phyloP scores from a whole-genome alignment of 2,329 filamentous ascomycete species.

The Leptographium flavum region DNA sequence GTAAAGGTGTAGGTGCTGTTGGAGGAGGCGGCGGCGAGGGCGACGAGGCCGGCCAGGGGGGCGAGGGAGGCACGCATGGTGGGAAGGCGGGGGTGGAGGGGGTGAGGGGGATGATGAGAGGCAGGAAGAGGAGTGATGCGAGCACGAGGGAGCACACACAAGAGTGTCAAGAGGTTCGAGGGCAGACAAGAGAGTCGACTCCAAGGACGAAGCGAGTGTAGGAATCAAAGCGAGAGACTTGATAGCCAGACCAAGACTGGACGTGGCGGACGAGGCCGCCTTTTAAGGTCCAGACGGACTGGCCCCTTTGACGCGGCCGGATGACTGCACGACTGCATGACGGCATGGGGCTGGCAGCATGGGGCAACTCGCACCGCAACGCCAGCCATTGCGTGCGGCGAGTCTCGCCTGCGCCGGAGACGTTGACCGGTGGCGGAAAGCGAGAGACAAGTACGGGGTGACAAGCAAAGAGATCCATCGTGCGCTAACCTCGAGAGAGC shows the following conservation, averaged over 20 bases:
- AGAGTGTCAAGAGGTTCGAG: not conserved
- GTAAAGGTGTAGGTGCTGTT: slow-evolving; percentile 1
- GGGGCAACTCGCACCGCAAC: too few species aligned
- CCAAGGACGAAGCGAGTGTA: not conserved
- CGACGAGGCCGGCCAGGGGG: slow-evolving; percentile 8
- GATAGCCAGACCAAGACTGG: too few species aligned
- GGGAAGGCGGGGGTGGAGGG: too few species aligned
- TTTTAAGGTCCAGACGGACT: too few species aligned
- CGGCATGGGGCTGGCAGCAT: too few species aligned
- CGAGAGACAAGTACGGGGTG: not conserved
- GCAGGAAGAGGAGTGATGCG: slow-evolving; percentile 5
- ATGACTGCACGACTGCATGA: too few species aligned
- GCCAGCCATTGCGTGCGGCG: not conserved
- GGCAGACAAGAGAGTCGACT: not conserved
- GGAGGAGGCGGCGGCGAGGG: slow-evolving; percentile 1
- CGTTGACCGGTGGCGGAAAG: not conserved
- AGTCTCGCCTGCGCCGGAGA: not conserved
- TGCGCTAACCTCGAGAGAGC: too few species aligned
- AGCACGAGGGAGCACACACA: too few species aligned
- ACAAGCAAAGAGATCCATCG: not conserved
- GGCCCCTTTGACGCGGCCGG: too few species aligned
- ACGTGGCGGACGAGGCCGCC: too few species aligned
- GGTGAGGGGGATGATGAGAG: slow-evolving; percentile 6
- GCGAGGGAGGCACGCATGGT: slow-evolving; percentile 5
- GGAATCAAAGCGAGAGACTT: slow-evolving; percentile 4